phyloP scores from a whole-genome alignment of 345 rosid species.

The Chamaenerion angustifolium region DNA sequence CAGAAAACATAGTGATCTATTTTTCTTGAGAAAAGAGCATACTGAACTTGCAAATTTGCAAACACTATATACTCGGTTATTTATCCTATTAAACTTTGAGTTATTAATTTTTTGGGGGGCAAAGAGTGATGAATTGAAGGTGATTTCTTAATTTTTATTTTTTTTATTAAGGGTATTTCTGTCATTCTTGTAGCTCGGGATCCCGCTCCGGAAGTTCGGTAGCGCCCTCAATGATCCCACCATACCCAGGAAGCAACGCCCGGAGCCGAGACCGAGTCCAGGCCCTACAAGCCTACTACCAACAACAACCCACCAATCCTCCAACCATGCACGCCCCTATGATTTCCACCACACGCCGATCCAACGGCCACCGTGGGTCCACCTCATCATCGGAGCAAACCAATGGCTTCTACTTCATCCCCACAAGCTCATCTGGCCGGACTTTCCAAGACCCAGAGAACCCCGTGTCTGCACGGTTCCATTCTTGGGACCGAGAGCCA shows the following conservation, averaged over 20 bases:
- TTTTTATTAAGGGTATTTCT: too few relatives aligned
- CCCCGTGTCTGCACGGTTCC: constrained; percentile 18
- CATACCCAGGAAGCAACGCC: constrained; percentile 87
- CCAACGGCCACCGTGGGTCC: constrained; percentile 39
- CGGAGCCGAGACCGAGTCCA: constrained; percentile 76
- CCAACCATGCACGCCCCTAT: constrained; percentile 39
- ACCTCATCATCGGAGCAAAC: constrained; percentile 61
- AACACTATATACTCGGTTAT: too few relatives aligned
- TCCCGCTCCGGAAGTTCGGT: constrained; percentile 66
- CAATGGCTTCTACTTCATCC: constrained; percentile 55
- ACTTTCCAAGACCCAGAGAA: constrained; percentile 42
- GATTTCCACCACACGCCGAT: constrained; percentile 37
- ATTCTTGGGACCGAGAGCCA: constrained; percentile 71
- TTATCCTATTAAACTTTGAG: too few relatives aligned
- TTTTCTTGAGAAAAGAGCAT: too few relatives aligned
- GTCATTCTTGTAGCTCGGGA: constrained; percentile 28
- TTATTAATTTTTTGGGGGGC: too few relatives aligned
- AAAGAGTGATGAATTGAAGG: too few relatives aligned
- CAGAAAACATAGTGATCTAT: too few relatives aligned
- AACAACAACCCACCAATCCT: constrained; percentile 41
- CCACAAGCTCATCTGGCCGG: constrained; percentile 33
- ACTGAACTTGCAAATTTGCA: too few relatives aligned
- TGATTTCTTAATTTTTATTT: too few relatives aligned
- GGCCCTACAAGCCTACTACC: constrained; percentile 92
- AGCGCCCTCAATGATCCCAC: constrained; percentile 48